phyloP scores from a whole-genome alignment of 1,284 basidiomycete genomes.

The Polyporus tsugae region DNA sequence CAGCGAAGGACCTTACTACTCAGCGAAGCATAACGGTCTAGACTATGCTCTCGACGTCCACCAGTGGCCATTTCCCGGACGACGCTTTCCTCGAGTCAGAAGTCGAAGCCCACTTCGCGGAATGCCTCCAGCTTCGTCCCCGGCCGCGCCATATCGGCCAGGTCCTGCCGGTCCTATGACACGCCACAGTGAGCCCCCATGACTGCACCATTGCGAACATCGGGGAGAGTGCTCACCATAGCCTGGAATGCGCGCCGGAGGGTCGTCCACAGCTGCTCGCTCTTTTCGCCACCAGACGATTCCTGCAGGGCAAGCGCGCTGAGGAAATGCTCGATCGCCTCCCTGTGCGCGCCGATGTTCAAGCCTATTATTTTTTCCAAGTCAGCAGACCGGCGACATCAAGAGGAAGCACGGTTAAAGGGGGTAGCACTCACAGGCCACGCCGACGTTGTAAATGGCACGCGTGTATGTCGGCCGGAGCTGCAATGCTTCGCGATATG shows the following conservation, averaged over 20 bases:
- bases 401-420: constrained; percentile 4
- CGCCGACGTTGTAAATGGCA: constrained; percentile 97
- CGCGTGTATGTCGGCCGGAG: constrained; percentile 96
- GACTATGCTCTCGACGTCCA: background rate
- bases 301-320: constrained; percentile 90
- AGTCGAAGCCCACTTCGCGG: constrained; percentile 85
- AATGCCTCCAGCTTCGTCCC: constrained; percentile 71
- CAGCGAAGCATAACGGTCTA: constrained; percentile 2
- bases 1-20: constrained; percentile 24
- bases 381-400: background rate
- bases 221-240: constrained; percentile 65
- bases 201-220: constrained; percentile 15
- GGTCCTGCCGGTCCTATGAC: constrained; percentile 64
- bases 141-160: constrained; percentile 70
- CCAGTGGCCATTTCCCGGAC: background rate
- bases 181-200: constrained; percentile 6
- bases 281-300: constrained; percentile 70
- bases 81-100: constrained; percentile 51
- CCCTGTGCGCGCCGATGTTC: constrained; percentile 95
- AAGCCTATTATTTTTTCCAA: constrained; percentile 60
- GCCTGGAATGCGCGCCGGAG: constrained; percentile 83
- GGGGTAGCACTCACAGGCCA: constrained; percentile 77
- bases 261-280: constrained; percentile 92
- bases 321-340: constrained; percentile 97
- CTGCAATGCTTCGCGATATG: constrained; percentile 93